A percentile compares a stretch with the other conserved stretches of the same genome.
phyloP scores from a whole-genome alignment of 768 basidiomycete species.

The Lactarius akahatsu region DNA sequence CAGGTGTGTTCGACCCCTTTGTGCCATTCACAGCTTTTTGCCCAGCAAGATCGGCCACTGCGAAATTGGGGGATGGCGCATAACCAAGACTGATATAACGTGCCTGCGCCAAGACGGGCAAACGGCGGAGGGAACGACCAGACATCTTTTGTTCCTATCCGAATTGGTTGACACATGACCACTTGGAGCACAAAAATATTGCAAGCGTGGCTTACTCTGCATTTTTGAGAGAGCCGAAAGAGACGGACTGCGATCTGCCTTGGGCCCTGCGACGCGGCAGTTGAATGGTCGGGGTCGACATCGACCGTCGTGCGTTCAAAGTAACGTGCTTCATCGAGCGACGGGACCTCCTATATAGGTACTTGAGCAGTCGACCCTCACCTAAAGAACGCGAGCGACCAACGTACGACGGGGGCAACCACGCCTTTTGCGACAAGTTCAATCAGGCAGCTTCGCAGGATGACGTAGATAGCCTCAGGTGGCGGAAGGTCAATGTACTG shows the following conservation, averaged over 20 bases:
- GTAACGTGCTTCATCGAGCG: constrained; percentile 58
- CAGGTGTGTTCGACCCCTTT: background rate
- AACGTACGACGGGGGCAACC: constrained; percentile 58
- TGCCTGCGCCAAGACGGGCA: constrained; percentile 94
- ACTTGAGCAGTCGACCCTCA: background rate
- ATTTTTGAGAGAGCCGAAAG: constrained; percentile 67
- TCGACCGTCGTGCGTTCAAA: constrained; percentile 41
- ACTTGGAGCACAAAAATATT: background rate
- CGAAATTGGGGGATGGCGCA: background rate
- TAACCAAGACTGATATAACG: constrained; percentile 58
- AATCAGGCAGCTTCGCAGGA: constrained; percentile 74
- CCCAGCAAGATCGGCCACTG: constrained; percentile 7
- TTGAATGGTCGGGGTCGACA: constrained; percentile 36
- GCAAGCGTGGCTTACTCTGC: constrained; percentile 56
- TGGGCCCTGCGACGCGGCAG: constrained; percentile 41
- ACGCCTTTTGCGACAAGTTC: constrained; percentile 80
- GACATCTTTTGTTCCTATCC: constrained; percentile 76
- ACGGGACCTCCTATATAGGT: constrained; percentile 61
- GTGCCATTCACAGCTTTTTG: constrained; percentile 19
- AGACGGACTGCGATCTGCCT: constrained; percentile 58
- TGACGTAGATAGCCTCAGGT: constrained; percentile 90
- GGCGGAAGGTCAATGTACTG: constrained; percentile 93
- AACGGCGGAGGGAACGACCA: constrained; percentile 83
- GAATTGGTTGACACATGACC: background rate
- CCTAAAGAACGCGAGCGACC: constrained; percentile 1